phyloP scores from a whole-genome alignment of 2,329 filamentous ascomycete genomes.

The Alternaria rosae region DNA sequence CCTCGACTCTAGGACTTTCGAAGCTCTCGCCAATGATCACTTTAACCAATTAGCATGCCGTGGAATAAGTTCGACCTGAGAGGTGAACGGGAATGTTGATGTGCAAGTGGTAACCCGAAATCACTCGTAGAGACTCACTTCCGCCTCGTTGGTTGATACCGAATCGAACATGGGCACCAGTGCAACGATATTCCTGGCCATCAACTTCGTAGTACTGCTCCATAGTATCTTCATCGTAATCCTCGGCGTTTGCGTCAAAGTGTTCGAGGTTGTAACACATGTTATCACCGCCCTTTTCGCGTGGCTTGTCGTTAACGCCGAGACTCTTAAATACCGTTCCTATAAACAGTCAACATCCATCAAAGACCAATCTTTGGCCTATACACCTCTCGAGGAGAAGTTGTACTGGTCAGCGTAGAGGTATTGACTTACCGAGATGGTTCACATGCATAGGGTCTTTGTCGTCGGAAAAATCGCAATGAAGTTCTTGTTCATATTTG shows the following conservation, averaged over 20 bases:
- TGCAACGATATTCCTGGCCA: conserved; percentile 10
- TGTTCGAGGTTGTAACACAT: conserved; percentile 16
- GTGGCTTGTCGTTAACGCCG: conserved; percentile 3
- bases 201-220: conserved; percentile 15
- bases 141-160: conserved; percentile 10
- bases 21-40: neutral
- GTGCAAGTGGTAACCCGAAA: neutral
- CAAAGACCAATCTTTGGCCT: neutral
- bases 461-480: conserved; percentile 8
- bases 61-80: too few species aligned
- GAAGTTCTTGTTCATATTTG: neutral
- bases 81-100: too few species aligned
- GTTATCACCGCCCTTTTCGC: conserved; percentile 11
- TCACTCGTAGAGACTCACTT: neutral
- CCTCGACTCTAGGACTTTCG: neutral
- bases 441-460: neutral
- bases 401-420: neutral
- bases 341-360: neutral
- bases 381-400: neutral
- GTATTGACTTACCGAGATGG: neutral
- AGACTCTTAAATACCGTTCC: conserved; percentile 5
- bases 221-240: conserved; percentile 1
- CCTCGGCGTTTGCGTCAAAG: conserved; percentile 1
- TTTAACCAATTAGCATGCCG: neutral
- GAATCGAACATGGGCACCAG: conserved; percentile 8